Percentiles rank a stretch among this genome's conserved stretches.
These are phyloP conservation scores for Posidonia oceanica DNA, from an alignment of 116 monocot species.

Conservation along the genomic window DNA sequence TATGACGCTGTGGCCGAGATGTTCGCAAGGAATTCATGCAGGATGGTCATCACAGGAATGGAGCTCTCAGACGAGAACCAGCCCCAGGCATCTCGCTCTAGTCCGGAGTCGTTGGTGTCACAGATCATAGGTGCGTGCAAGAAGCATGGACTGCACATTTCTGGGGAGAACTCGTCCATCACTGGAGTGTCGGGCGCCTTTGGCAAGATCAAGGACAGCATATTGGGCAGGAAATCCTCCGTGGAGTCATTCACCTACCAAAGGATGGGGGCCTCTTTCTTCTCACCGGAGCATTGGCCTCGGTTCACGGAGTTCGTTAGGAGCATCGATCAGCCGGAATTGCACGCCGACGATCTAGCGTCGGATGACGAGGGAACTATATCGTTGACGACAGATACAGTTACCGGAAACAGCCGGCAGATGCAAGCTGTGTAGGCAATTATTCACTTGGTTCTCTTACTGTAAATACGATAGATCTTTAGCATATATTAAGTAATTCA, in stretches of 20 bases:
- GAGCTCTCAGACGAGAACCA: constrained; percentile 29
- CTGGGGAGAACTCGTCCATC: constrained; percentile 54
- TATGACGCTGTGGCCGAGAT: constrained; percentile 40
- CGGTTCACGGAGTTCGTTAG: constrained; percentile 48
- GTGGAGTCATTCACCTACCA: constrained; percentile 41
- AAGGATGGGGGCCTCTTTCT: constrained; percentile 70
- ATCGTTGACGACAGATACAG: background rate
- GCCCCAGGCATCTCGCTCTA: constrained; percentile 13
- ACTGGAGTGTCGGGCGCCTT: background rate
- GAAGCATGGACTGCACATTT: constrained; percentile 34
- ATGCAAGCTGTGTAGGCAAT: constrained; percentile 8
- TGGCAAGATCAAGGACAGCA: constrained; percentile 30
- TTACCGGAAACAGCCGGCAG: background rate
- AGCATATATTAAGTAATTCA: no score
- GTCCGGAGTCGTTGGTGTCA: constrained; percentile 35
- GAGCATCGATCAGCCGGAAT: constrained; percentile 9
- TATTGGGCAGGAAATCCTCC: constrained; percentile 1
- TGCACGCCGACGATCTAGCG: constrained; percentile 14
- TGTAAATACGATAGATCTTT: no score
- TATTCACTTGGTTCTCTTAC: no score
- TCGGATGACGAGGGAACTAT: constrained; percentile 7
- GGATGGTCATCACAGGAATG: constrained; percentile 40
- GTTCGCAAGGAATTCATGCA: constrained; percentile 27
- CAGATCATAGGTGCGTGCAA: constrained; percentile 41
- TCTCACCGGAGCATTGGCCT: constrained; percentile 78